Conservation (phyloP, 1,284 basidiomycete species). For the Ceraceosorus guamensis region DNA sequence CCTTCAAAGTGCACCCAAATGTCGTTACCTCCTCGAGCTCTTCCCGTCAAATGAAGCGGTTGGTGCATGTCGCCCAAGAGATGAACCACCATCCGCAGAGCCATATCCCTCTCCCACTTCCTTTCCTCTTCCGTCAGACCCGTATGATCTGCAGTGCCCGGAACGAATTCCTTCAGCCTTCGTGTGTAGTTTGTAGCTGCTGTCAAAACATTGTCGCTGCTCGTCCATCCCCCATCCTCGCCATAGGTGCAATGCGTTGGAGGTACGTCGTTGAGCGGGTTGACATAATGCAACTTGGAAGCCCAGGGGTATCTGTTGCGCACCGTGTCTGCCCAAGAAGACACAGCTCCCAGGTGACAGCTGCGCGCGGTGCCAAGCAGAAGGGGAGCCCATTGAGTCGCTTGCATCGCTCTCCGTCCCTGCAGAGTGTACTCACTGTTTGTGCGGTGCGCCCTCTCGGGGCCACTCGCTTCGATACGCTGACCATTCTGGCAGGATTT, state of each 20-base stretch:
- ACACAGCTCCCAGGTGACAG: slow-evolving; percentile 56
- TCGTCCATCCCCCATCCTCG: slow-evolving; percentile 62
- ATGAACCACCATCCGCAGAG: slow-evolving; percentile 81
- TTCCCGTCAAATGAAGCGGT: slow-evolving; percentile 78
- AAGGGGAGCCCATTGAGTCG: neutral
- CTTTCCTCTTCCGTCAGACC: neutral
- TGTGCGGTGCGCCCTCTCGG: slow-evolving; percentile 7
- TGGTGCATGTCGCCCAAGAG: slow-evolving; percentile 85
- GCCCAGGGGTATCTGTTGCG: slow-evolving; percentile 44
- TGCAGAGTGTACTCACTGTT: slow-evolving; percentile 4
- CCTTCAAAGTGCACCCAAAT: slow-evolving; percentile 48
- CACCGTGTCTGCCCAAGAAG: slow-evolving; percentile 66
- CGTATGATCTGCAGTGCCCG: too few relatives aligned
- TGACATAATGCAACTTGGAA: slow-evolving; percentile 66
- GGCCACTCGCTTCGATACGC: slow-evolving; percentile 9
- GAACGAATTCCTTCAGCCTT: slow-evolving; percentile 5
- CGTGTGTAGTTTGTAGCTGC: slow-evolving; percentile 40
- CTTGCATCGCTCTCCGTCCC: neutral
- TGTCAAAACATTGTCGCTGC: slow-evolving; percentile 18
- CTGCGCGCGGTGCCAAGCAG: slow-evolving; percentile 7
- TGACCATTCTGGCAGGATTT: slow-evolving; percentile 55
- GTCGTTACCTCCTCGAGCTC: slow-evolving; percentile 75
- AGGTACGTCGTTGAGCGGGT: slow-evolving; percentile 68
- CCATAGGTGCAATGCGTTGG: slow-evolving; percentile 69
- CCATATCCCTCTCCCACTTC: slow-evolving; percentile 52